phyloP scores from a whole-genome alignment of 345 rosid genomes.

The Rhizophora mangle region DNA sequence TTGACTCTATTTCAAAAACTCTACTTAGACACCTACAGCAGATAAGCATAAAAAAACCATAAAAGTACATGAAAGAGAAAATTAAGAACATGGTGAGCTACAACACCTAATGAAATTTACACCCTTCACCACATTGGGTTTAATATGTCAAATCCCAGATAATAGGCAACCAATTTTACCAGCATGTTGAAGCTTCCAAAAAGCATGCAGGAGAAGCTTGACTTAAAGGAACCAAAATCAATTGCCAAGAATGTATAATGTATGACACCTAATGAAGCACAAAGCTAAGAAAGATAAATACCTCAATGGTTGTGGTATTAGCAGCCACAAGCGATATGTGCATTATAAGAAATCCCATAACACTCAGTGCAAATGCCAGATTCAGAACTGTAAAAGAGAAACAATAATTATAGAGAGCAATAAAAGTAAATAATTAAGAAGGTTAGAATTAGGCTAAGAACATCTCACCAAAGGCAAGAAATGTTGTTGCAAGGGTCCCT shows the following conservation, averaged over 20 bases:
- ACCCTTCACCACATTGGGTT: neutral
- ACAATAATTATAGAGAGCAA: conserved; percentile 7
- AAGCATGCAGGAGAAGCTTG: neutral
- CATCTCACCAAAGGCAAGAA: conserved; percentile 83
- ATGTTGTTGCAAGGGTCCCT: conserved; percentile 87
- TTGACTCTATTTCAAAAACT: too few species aligned
- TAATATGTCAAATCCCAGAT: neutral
- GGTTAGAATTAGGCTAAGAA: conserved; percentile 1
- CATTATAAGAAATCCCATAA: conserved; percentile 91
- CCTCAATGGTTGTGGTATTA: conserved; percentile 98
- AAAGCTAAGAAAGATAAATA: conserved; percentile 22
- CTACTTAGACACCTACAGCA: too few species aligned
- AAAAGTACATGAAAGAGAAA: too few species aligned
- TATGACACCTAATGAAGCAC: neutral
- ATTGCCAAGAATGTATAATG: neutral
- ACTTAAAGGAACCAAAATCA: neutral
- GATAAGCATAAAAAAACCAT: too few species aligned
- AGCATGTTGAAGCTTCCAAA: neutral
- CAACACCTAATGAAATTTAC: neutral
- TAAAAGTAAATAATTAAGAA: neutral
- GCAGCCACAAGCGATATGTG: conserved; percentile 78
- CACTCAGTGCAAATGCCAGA: conserved; percentile 91
- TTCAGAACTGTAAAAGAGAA: conserved; percentile 63
- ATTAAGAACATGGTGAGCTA: too few species aligned
- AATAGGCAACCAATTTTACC: neutral